Conservation (phyloP, 2,329 filamentous ascomycete genomes). For the Stenocarpella maydis region DNA sequence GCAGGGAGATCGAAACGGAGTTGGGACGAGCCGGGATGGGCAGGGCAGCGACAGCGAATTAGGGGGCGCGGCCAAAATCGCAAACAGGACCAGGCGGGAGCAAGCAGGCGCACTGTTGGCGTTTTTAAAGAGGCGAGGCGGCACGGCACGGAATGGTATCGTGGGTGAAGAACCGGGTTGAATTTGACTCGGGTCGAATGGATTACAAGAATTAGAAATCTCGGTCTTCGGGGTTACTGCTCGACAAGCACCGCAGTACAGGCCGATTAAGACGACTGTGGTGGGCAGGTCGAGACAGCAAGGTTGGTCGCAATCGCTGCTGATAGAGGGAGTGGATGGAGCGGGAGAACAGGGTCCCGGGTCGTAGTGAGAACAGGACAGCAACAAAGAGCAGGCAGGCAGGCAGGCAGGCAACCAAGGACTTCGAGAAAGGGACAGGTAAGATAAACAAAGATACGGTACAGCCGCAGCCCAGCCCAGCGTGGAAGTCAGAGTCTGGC, state of each 20-base stretch:
- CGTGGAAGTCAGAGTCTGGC: constrained; percentile 22
- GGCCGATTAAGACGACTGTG: constrained; percentile 36
- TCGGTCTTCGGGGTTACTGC: neutral
- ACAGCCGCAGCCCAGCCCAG: constrained; percentile 23
- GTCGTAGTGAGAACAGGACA: constrained; percentile 22
- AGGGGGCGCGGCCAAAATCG: neutral
- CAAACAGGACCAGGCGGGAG: neutral
- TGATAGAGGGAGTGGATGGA: constrained; percentile 13
- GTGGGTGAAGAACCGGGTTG: constrained; percentile 1
- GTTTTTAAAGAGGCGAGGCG: neutral
- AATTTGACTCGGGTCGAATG: constrained; percentile 5
- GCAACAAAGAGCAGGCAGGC: constrained; percentile 5
- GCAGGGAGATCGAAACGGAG: constrained; percentile 6
- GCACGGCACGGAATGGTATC: constrained; percentile 5
- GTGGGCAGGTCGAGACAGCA: neutral
- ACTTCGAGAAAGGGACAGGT: constrained; percentile 11
- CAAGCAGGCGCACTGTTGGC: neutral
- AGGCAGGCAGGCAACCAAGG: constrained; percentile 8
- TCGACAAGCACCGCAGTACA: constrained; percentile 28
- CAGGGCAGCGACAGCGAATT: constrained; percentile 21
- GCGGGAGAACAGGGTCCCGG: constrained; percentile 22
- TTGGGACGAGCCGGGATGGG: constrained; percentile 20
- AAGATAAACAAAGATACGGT: constrained; percentile 28
- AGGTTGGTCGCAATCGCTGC: constrained; percentile 11
- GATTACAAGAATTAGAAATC: constrained; percentile 27